phyloP scores from a whole-genome alignment of 495 filamentous ascomycete genomes.

The Amorphotheca resinae region DNA sequence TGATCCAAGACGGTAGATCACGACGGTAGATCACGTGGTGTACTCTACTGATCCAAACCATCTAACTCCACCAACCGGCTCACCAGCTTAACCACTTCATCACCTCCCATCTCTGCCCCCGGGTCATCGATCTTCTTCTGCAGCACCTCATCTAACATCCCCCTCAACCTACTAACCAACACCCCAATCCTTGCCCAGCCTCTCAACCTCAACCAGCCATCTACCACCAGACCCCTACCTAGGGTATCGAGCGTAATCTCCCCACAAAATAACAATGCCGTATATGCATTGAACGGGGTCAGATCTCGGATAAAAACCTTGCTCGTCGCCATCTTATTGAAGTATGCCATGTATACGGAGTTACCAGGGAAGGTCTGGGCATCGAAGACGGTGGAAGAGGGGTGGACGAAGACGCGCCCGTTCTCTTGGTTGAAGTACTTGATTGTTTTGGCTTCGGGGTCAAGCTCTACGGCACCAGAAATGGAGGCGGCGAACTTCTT shows the following conservation, averaged over 20 bases:
- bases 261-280: conserved; percentile 82
- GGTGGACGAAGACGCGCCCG: conserved; percentile 85
- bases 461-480: conserved; percentile 78
- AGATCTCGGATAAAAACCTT: conserved; percentile 82
- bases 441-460: conserved; percentile 84
- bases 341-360: conserved; percentile 67
- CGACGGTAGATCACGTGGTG: no score
- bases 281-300: conserved; percentile 89
- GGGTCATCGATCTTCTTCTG: conserved; percentile 70
- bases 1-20: no score
- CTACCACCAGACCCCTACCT: conserved; percentile 78
- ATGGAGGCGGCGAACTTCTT: conserved; percentile 83
- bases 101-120: conserved; percentile 38
- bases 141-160: conserved; percentile 76
- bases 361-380: conserved; percentile 59
- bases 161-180: conserved; percentile 67
- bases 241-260: conserved; percentile 74
- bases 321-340: conserved; percentile 78
- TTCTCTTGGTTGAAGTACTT: conserved; percentile 82
- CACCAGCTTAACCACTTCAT: conserved; percentile 63
- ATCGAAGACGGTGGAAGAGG: conserved; percentile 72
- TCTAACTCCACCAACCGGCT: conserved; percentile 74
- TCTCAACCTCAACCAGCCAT: conserved; percentile 80
- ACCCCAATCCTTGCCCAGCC: conserved; percentile 96
- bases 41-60: conserved; percentile 61